A percentile compares a stretch with the other conserved stretches of the same genome.
Conservation (phyloP, 805 yeast genomes). For the Metschnikowia bowlesiae region DNA sequence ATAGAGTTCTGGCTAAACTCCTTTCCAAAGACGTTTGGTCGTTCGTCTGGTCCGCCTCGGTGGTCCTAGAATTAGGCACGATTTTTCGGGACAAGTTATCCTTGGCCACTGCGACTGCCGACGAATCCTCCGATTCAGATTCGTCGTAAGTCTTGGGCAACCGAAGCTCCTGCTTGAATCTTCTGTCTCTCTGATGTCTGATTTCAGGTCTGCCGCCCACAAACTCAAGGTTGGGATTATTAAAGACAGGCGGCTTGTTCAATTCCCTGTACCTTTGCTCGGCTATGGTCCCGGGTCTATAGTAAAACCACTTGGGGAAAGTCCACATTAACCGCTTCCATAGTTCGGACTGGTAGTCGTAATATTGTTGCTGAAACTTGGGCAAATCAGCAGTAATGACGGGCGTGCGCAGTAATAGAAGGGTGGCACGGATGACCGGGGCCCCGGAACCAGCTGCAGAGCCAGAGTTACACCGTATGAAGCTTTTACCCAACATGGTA, state of each 20-base stretch:
- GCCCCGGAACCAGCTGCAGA: constrained; percentile 25
- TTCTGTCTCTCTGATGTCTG: constrained; percentile 83
- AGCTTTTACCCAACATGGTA: constrained; percentile 12
- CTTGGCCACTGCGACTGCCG: constrained; percentile 7
- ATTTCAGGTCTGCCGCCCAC: constrained; percentile 83
- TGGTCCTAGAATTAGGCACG: constrained; percentile 62
- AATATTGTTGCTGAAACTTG: constrained; percentile 69
- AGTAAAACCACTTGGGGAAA: constrained; percentile 90
- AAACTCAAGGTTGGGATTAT: constrained; percentile 72
- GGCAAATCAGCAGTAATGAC: constrained; percentile 74
- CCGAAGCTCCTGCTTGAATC: constrained; percentile 71
- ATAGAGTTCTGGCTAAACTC: constrained; percentile 71
- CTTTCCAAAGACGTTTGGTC: constrained; percentile 74
- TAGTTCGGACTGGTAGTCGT: constrained; percentile 77
- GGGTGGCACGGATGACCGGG: constrained; percentile 26
- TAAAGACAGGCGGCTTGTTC: constrained; percentile 70
- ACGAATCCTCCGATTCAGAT: constrained; percentile 9
- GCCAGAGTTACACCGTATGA: constrained; percentile 13
- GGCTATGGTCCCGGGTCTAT: constrained; percentile 82
- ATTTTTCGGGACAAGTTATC: constrained; percentile 67
- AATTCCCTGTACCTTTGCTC: constrained; percentile 74
- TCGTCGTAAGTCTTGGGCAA: constrained; percentile 62
- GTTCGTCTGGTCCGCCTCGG: constrained; percentile 66
- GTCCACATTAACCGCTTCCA: constrained; percentile 96
- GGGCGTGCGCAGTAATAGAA: constrained; percentile 77